Base-by-base conservation (phyloP, 106 monocot species). In the Apostasia shenzhenica region DNA sequence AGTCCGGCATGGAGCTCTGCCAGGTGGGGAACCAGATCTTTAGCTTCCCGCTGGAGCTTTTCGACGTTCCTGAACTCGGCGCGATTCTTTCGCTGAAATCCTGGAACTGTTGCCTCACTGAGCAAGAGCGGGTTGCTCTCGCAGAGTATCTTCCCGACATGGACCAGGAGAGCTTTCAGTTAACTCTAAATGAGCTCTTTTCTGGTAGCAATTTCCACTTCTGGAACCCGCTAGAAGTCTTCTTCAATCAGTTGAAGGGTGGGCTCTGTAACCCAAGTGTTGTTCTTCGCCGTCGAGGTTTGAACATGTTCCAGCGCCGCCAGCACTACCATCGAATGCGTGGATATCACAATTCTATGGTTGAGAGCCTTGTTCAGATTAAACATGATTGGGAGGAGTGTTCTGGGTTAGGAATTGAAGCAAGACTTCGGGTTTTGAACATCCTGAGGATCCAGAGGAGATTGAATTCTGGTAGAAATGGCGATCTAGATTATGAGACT, bases 311-410 rank as follows among this genome's bases (percentile, higher is more conserved):
- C 10, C 77, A 83, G 72, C 82, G 73, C 61, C 70, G 68, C 5
- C 45, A 84, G 70, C 81, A 99, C 70, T 87, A 92, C 57, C 85
- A 90, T 61, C 55, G 14, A 41, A 61, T 99, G 40, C 71, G 77
- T 2, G 72, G 76, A 70, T 90, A 99, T 70, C 97, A 99, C 45
- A 85, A 90, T 63, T 75, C 75, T 7, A 83, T 92, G 92, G 83
- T 99, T 8, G 76, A 81, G 45, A 69, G 65, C 61, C 79, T 99
- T 68, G 40, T 76, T 6, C 54, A 50, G 60, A 81, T 83, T 14
- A 79, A 58, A 61, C 71, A 85, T 70, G 69, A 67, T 1, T 92
- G 86, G 89, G 55, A 79, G 57, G 79, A 77, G 63, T 82, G 74
- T 13, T 57, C 43, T 40, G 83, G 75, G 11, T 92, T 87, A 69